These are phyloP conservation scores for Periconia macrospinosa DNA, from an alignment of 2,329 filamentous ascomycete species.

Conservation along the genomic window DNA sequence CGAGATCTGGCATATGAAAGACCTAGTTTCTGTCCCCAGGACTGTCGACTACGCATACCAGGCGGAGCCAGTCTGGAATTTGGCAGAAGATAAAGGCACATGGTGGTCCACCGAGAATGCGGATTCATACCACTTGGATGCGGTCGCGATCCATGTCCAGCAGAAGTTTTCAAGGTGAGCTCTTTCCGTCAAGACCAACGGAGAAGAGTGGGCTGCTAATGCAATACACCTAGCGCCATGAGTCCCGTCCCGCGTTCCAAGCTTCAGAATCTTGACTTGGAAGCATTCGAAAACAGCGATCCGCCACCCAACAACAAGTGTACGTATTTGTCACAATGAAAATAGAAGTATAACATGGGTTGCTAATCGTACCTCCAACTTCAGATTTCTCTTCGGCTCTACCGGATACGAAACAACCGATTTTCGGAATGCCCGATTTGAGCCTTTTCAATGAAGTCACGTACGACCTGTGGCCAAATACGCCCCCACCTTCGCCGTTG, in stretches of 20 bases:
- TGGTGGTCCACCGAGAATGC: constrained; percentile 1
- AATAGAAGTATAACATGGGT: background rate
- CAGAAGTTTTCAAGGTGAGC: background rate
- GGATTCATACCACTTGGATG: background rate
- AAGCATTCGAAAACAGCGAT: background rate
- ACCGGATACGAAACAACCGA: background rate
- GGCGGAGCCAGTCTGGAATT: background rate
- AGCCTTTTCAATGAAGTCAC: background rate
- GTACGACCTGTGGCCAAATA: background rate
- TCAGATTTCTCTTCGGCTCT: background rate
- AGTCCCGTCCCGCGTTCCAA: background rate
- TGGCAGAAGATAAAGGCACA: background rate
- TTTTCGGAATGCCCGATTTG: background rate
- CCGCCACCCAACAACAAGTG: background rate
- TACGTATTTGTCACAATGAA: background rate
- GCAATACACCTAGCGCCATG: background rate
- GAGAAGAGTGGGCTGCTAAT: background rate
- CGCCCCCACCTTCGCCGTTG: background rate
- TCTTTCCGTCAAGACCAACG: background rate
- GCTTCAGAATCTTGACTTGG: background rate
- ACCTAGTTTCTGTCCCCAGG: no score
- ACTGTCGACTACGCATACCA: no score
- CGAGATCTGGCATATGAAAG: no score
- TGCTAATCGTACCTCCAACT: background rate
- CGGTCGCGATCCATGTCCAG: background rate